Conservation (phyloP, 2,329 filamentous ascomycete genomes). For the Lasiodiplodia gonubiensis region DNA sequence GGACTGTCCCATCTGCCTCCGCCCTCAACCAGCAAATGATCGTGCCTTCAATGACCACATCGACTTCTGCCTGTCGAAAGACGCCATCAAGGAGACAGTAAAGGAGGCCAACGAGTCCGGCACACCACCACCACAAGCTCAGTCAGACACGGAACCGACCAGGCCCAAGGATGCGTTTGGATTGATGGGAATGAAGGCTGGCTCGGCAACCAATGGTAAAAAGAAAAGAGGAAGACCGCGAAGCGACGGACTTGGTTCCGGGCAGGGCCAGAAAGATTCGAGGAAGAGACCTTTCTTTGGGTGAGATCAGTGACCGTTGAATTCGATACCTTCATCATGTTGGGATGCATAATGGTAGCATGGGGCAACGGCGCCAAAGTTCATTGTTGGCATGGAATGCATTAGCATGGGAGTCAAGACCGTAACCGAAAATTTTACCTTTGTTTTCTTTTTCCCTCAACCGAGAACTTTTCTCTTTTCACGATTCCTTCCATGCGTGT, state of each 20-base stretch:
- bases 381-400: neutral
- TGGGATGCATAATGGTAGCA: neutral
- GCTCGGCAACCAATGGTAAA: neutral
- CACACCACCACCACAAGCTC: neutral
- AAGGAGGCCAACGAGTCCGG: conserved; percentile 49
- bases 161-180: conserved; percentile 14
- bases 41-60: conserved; percentile 87
- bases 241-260: conserved; percentile 16
- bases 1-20: conserved; percentile 87
- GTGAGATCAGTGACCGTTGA: neutral
- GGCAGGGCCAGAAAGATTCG: neutral
- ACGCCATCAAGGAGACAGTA: conserved; percentile 83
- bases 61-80: conserved; percentile 84
- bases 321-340: neutral
- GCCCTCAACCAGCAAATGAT: conserved; percentile 77
- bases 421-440: neutral
- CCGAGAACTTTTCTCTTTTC: neutral
- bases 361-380: neutral
- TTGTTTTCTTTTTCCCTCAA: neutral
- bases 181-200: conserved; percentile 12
- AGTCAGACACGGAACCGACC: neutral
- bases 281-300: conserved; percentile 22
- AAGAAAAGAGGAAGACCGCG: conserved; percentile 28
- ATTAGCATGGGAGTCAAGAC: neutral
- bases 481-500: neutral